phyloP scores from a whole-genome alignment of 2,329 filamentous ascomycete species.

The Emydomyces testavorans region DNA sequence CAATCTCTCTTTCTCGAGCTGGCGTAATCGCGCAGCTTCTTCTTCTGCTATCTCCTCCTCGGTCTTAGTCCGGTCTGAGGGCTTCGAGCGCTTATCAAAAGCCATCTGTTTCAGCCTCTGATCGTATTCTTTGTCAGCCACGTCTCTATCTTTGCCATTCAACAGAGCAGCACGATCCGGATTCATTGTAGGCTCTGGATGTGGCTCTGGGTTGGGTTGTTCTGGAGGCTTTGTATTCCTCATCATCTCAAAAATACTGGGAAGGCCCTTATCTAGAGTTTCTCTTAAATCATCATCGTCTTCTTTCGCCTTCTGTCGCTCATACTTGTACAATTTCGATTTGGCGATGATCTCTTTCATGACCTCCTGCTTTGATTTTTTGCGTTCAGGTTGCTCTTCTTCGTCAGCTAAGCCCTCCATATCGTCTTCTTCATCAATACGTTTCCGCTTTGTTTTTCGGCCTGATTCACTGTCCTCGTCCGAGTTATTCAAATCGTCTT shows the following conservation, averaged over 20 bases:
- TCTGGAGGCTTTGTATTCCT: slow-evolving; percentile 46
- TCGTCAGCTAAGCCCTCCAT: slow-evolving; percentile 29
- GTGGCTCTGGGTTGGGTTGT: slow-evolving; percentile 37
- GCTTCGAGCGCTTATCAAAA: slow-evolving; percentile 71
- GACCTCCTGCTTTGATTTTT: slow-evolving; percentile 91
- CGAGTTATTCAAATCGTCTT: slow-evolving; percentile 53
- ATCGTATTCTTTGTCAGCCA: slow-evolving; percentile 81
- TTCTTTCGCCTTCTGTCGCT: slow-evolving; percentile 83
- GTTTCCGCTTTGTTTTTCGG: slow-evolving; percentile 42
- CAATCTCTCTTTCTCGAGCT: slow-evolving; percentile 70
- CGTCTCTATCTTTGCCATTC: slow-evolving; percentile 49
- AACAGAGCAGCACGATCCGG: slow-evolving; percentile 52
- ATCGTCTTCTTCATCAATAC: slow-evolving; percentile 35
- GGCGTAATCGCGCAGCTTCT: slow-evolving; percentile 62
- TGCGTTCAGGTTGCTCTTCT: slow-evolving; percentile 58
- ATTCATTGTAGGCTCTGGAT: slow-evolving; percentile 43
- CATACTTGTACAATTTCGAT: slow-evolving; percentile 89
- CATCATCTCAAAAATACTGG: slow-evolving; percentile 62
- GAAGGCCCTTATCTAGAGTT: slow-evolving; percentile 72
- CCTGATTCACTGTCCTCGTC: slow-evolving; percentile 51
- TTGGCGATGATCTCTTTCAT: slow-evolving; percentile 98
- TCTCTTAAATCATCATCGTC: slow-evolving; percentile 80
- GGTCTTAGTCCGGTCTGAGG: slow-evolving; percentile 79
- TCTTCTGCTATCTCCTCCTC: slow-evolving; percentile 73
- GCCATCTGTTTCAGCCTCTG: slow-evolving; percentile 68